Evolutionary conservation across 2,329 filamentous ascomycete species (phyloP).

Genomic region (Hymenoscyphus occultus): DNA sequence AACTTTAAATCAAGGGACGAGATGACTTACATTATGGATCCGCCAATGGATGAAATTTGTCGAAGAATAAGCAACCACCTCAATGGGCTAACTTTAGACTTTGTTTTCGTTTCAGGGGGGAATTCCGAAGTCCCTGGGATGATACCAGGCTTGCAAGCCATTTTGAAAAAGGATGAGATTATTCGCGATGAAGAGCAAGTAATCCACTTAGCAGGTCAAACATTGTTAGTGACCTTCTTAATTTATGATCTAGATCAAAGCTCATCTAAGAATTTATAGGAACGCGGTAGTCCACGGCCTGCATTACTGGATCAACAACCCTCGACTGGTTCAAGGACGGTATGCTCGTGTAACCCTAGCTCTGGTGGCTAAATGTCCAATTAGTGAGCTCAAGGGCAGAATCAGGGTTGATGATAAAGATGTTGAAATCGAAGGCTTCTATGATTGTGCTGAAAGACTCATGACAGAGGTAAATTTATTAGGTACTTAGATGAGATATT

Average conservation of each 20-base stretch:
- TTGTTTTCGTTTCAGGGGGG: conserved; percentile 2
- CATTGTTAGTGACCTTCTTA: not conserved
- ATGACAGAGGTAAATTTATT: not conserved
- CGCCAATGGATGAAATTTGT: conserved; percentile 1
- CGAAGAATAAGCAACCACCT: conserved; percentile 4
- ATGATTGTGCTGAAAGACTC: conserved; percentile 1
- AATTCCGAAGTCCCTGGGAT: conserved; percentile 7
- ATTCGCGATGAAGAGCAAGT: not conserved
- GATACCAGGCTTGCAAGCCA: not conserved
- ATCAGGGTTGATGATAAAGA: not conserved
- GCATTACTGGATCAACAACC: not conserved
- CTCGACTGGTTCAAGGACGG: too few relatives aligned
- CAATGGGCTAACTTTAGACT: not conserved
- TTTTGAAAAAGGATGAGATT: not conserved
- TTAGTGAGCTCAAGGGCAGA: not conserved
- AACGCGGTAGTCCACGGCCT: not conserved
- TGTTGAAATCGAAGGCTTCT: not conserved
- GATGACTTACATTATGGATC: conserved; percentile 6
- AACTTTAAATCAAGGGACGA: conserved; percentile 1
- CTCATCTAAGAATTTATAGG: not conserved
- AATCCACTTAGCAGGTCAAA: conserved; percentile 2
- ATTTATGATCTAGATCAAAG: too few relatives aligned
- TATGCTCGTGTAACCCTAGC: not conserved
- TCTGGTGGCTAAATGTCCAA: not conserved
- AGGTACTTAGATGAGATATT: too few relatives aligned